Evolutionary conservation across 2,329 filamentous ascomycete species (phyloP).

Genomic region (Cladosporium oxysporum): DNA sequence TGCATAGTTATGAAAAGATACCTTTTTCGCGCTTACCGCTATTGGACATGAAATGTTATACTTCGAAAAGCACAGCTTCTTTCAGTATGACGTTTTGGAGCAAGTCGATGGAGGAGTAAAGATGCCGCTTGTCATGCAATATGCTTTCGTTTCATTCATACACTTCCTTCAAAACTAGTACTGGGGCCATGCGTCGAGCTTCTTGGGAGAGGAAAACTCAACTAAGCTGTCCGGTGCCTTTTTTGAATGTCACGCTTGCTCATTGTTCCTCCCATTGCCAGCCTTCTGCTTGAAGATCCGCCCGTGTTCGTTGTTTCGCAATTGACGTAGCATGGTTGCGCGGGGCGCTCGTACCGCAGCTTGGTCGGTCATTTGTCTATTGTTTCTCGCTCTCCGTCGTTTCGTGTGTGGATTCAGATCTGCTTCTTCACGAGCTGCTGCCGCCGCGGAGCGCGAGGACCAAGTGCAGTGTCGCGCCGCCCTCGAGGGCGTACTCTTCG

Average conservation of each 20-base stretch:
- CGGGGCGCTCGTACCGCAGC: not conserved
- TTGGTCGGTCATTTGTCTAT: not conserved
- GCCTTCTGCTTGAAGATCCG: not conserved
- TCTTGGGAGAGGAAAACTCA: not conserved
- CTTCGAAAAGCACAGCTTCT: not conserved
- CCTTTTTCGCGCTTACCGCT: not conserved
- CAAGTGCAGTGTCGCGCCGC: slow-evolving; percentile 90
- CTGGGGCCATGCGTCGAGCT: not conserved
- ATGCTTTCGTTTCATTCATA: not conserved
- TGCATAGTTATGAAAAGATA: not conserved
- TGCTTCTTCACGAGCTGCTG: not conserved
- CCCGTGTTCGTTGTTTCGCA: not conserved
- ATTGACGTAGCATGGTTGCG: not conserved
- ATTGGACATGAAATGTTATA: not conserved
- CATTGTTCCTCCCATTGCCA: not conserved
- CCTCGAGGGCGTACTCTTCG: slow-evolving; percentile 83
- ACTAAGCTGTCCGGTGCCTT: not conserved
- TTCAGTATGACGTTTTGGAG: not conserved
- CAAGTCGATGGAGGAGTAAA: not conserved
- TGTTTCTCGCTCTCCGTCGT: not conserved
- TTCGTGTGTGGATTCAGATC: not conserved
- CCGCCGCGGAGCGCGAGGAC: slow-evolving; percentile 92
- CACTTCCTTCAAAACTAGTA: not conserved
- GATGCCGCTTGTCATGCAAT: not conserved
- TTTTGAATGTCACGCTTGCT: not conserved